Percentiles rank a stretch among this genome's conserved stretches.
Conservation (phyloP, 345 rosid species). For the Geranium brycei region DNA sequence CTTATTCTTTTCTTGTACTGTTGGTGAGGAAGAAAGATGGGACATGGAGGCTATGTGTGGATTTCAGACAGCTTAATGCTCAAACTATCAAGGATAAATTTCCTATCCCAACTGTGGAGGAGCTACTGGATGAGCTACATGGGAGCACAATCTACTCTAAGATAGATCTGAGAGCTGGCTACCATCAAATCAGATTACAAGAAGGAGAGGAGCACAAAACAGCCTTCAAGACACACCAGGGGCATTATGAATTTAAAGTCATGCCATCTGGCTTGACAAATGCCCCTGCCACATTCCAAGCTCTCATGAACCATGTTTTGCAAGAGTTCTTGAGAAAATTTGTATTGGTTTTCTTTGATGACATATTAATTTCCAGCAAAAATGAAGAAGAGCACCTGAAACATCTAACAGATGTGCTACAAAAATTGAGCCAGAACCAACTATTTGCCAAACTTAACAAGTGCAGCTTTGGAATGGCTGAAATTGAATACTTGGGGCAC, state of each 20-base stretch:
- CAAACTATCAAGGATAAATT: not conserved
- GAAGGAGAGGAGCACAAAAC: not conserved
- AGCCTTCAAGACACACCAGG: not conserved
- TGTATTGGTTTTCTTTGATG: not conserved
- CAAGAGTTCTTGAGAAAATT: not conserved
- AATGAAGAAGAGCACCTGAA: no score
- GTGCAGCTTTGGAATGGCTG: no score
- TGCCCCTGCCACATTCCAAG: not conserved
- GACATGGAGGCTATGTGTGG: not conserved
- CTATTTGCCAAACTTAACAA: no score
- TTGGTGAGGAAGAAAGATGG: slow-evolving; percentile 2
- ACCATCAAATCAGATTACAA: not conserved
- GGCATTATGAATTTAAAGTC: not conserved
- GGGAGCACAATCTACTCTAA: not conserved
- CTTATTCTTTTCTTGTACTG: not conserved
- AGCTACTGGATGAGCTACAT: not conserved
- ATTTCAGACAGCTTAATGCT: not conserved
- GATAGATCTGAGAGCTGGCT: not conserved
- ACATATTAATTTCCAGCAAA: not conserved
- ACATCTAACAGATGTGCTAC: no score
- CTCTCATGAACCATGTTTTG: not conserved
- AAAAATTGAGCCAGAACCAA: no score
- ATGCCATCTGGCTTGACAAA: slow-evolving; percentile 2
- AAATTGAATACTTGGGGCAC: no score
- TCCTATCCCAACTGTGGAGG: not conserved